Evolutionary conservation across 1,284 basidiomycete genomes (phyloP).

Genomic region (Somion occarium): DNA sequence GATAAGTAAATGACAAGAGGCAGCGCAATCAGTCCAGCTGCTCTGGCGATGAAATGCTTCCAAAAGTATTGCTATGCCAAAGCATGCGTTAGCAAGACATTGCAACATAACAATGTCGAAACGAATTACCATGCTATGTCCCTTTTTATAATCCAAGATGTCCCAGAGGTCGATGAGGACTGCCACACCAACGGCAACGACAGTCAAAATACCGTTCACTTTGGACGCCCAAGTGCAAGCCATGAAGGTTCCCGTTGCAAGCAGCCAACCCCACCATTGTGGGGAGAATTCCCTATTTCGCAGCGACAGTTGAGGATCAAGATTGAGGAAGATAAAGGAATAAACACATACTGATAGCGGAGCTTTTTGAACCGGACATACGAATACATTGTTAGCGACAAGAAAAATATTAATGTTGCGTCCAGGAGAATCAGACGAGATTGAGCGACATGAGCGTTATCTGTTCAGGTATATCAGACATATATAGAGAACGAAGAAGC

Average conservation of each 20-base stretch:
- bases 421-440: conserved; percentile 96
- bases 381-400: conserved; percentile 89
- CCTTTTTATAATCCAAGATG: conserved; percentile 83
- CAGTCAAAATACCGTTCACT: conserved; percentile 95
- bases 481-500: conserved; percentile 7
- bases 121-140: conserved; percentile 72
- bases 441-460: conserved; percentile 95
- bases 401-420: conserved; percentile 93
- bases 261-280: conserved; percentile 95
- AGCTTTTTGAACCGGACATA: conserved; percentile 96
- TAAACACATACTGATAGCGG: conserved; percentile 70
- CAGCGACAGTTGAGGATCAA: too few species aligned
- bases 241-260: conserved; percentile 88
- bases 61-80: conserved; percentile 80
- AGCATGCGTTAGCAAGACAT: background rate
- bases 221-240: conserved; percentile 97
- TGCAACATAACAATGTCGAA: conserved; percentile 3
- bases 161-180: conserved; percentile 96
- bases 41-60: conserved; percentile 86
- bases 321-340: background rate
- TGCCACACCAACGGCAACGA: conserved; percentile 85
- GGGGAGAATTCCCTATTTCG: conserved; percentile 77
- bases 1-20: conserved; percentile 90
- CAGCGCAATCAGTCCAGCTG: conserved; percentile 82
- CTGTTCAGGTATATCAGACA: conserved; percentile 34